A percentile compares a stretch with the other conserved stretches of the same genome.
These are phyloP conservation scores for Penicillium cosmopolitanum DNA, from an alignment of 495 filamentous ascomycete genomes.

Conservation along the genomic window DNA sequence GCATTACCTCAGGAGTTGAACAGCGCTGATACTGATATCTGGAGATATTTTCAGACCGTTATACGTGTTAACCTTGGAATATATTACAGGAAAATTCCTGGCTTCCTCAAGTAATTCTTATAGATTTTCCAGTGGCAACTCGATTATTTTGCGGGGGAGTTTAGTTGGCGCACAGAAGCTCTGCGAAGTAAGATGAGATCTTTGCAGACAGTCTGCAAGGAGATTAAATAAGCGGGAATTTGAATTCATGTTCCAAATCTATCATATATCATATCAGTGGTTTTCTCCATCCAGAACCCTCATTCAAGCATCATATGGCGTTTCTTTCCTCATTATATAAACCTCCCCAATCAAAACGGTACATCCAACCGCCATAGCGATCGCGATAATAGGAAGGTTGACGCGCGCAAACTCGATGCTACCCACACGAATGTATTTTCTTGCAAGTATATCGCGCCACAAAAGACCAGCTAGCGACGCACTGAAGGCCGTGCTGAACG, in stretches of 20 bases:
- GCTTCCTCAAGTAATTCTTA: no score
- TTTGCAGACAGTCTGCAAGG: no score
- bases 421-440: slow-evolving; percentile 63
- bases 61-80: no score
- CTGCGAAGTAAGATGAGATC: no score
- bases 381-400: slow-evolving; percentile 69
- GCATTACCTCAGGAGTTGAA: no score
- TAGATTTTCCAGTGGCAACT: no score
- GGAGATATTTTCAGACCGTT: no score
- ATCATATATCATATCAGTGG: background rate
- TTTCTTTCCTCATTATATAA: slow-evolving; percentile 49
- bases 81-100: no score
- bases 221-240: no score
- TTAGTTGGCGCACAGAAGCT: no score
- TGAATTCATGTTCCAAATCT: background rate
- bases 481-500: slow-evolving; percentile 68
- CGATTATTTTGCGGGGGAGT: no score
- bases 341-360: slow-evolving; percentile 61
- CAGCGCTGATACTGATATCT: no score
- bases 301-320: slow-evolving; percentile 24
- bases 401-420: slow-evolving; percentile 62
- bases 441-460: slow-evolving; percentile 65
- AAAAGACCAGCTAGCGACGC: slow-evolving; percentile 67
- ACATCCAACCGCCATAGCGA: slow-evolving; percentile 65
- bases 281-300: background rate